Evolutionary conservation across 2,329 filamentous ascomycete species (phyloP), one percentile per base, ranked within the genome.

Genomic region (Aspergillus tanneri): DNA sequence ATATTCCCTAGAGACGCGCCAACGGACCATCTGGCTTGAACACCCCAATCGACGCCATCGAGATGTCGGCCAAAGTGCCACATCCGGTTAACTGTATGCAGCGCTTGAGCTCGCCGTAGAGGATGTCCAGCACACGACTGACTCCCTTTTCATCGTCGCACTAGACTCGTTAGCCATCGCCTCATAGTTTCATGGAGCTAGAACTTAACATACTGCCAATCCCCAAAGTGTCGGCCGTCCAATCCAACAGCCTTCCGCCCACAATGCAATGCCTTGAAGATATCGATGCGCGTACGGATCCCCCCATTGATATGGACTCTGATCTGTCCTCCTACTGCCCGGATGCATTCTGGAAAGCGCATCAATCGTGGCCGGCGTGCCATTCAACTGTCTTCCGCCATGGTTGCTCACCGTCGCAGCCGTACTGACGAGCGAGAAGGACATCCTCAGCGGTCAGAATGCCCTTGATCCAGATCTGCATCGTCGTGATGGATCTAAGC

Each of bases 401-500:
- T 71, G 69, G 21, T 72, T 72, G 23, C 64, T 67, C 7, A 72
- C 63, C 69, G 27, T 71, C 65, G 30, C 66, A 63, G 4, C 63
- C 60, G 53, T 70, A 65, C 18, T 66, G 52, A 11, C 70, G 55
- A 3, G 70, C 69, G 3, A 64, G 53, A 7, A 61, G 52, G 1
- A 69, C 67, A 51, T 71, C 68, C 46, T 72, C 69, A 2, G 62
- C 58, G 1, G 65, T 67, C 4, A 64, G 49, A 4, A 67, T 53
- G 3, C 57, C 61, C 51, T 67, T 61, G 45, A 64, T 56, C 57
- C 52, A 66, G 30, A 59, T 73, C 43, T 78, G 67, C 66, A 80
- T 72, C 23, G 70, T 74, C 0, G 76, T 79, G 35, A 74, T 61
- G 8, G 63, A 68, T 11, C 74, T 67, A 44, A 81, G 51, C 73